Evolutionary conservation across 495 filamentous ascomycete genomes (phyloP).

Genomic region (Hypoxylon subgilvum): DNA sequence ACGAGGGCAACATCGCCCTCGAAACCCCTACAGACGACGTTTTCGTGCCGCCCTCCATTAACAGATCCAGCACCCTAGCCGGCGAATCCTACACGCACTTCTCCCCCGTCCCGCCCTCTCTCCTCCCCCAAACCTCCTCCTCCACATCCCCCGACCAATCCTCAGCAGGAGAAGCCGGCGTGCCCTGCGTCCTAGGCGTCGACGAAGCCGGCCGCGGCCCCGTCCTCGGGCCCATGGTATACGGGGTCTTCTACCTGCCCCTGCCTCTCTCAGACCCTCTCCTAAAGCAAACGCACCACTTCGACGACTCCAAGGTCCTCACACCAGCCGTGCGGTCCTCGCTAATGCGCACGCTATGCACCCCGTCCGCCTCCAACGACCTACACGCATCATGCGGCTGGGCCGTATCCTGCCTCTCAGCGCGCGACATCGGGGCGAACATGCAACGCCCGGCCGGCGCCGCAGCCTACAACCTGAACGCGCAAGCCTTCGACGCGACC

Average conservation of each 20-base stretch:
- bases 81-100: slow-evolving; percentile 86
- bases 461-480: slow-evolving; percentile 84
- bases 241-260: slow-evolving; percentile 87
- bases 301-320: slow-evolving; percentile 91
- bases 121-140: slow-evolving; percentile 54
- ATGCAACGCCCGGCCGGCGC: slow-evolving; percentile 72
- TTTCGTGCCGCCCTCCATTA: slow-evolving; percentile 83
- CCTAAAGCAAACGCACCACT: slow-evolving; percentile 76
- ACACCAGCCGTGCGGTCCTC: slow-evolving; percentile 73
- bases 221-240: slow-evolving; percentile 97
- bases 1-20: slow-evolving; percentile 54
- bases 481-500: slow-evolving; percentile 96
- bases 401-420: slow-evolving; percentile 80
- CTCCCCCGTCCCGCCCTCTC: slow-evolving; percentile 68
- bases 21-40: slow-evolving; percentile 63
- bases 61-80: slow-evolving; percentile 62
- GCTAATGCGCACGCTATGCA: slow-evolving; percentile 79
- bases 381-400: slow-evolving; percentile 77
- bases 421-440: slow-evolving; percentile 78
- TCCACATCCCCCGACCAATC: slow-evolving; percentile 15
- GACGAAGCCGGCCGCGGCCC: slow-evolving; percentile 96
- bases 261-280: slow-evolving; percentile 68
- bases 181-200: slow-evolving; percentile 69
- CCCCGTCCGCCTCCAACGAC: slow-evolving; percentile 61
- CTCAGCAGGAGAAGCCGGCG: slow-evolving; percentile 16